Evolutionary conservation across 345 rosid species (phyloP).

Genomic region (Bruguiera parviflora): DNA sequence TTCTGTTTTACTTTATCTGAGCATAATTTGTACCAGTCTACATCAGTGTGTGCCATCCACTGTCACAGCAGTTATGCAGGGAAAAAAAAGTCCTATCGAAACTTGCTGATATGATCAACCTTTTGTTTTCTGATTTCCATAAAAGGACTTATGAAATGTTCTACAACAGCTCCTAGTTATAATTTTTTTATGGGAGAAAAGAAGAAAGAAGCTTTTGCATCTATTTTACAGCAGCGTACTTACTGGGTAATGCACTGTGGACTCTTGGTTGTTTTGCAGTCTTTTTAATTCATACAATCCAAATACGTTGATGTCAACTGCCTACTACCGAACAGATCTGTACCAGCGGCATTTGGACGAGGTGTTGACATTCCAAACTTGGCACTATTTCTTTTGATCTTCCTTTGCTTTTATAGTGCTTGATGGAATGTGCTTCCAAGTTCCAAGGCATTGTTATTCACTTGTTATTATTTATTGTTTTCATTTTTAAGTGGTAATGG

Average conservation of each 20-base stretch:
- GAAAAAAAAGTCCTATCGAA: not conserved
- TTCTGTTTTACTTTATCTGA: not conserved
- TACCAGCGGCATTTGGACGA: conserved; percentile 52
- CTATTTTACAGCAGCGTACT: too few species aligned
- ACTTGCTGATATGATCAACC: not conserved
- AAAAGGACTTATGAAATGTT: not conserved
- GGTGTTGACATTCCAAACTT: conserved; percentile 37
- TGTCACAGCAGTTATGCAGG: not conserved
- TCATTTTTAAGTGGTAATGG: not conserved
- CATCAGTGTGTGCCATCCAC: not conserved
- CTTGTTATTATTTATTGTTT: too few species aligned
- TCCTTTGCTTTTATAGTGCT: not conserved
- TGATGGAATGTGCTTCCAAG: not conserved
- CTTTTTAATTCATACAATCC: conserved; percentile 80
- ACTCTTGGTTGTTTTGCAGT: conserved; percentile 40
- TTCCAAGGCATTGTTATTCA: not conserved
- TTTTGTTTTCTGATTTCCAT: not conserved
- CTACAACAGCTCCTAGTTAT: too few species aligned
- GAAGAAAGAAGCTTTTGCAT: not conserved
- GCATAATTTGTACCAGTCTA: not conserved
- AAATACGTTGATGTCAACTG: conserved; percentile 74
- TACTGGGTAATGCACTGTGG: not conserved
- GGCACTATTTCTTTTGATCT: not conserved
- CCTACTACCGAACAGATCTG: conserved; percentile 76
- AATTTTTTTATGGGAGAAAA: not conserved